These are phyloP conservation scores for Cercophora newfieldiana DNA, from an alignment of 495 filamentous ascomycete species.

Conservation along the genomic window DNA sequence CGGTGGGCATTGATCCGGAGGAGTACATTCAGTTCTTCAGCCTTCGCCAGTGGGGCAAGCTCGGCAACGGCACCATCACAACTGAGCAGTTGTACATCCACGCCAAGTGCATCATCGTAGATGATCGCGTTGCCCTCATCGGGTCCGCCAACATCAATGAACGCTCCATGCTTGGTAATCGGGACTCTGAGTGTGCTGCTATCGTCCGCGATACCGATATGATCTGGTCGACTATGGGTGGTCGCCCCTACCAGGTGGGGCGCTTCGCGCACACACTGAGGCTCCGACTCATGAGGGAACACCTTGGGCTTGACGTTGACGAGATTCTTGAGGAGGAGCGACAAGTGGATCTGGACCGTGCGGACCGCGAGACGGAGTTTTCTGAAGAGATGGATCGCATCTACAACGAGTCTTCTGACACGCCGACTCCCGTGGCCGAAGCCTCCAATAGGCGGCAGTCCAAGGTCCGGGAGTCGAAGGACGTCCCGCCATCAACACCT, in stretches of 20 bases:
- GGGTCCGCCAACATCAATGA: constrained; percentile 99
- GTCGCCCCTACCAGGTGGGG: constrained; percentile 83
- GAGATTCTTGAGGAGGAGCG: constrained; percentile 82
- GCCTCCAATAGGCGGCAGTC: constrained; percentile 26
- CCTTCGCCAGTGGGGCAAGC: constrained; percentile 88
- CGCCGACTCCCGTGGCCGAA: constrained; percentile 30
- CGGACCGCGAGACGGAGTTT: constrained; percentile 48
- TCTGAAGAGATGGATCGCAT: constrained; percentile 57
- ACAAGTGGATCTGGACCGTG: constrained; percentile 51
- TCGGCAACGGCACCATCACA: constrained; percentile 78
- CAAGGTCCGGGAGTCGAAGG: constrained; percentile 6
- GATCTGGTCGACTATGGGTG: constrained; percentile 89
- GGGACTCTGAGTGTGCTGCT: constrained; percentile 91
- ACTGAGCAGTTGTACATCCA: constrained; percentile 99
- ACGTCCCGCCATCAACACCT: constrained; percentile 18
- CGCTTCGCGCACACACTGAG: constrained; percentile 91
- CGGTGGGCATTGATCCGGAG: constrained; percentile 87
- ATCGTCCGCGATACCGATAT: constrained; percentile 93
- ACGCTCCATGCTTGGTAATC: constrained; percentile 85
- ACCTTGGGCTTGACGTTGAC: constrained; percentile 93
- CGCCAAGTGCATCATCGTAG: constrained; percentile 95
- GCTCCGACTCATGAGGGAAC: constrained; percentile 93
- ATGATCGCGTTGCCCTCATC: constrained; percentile 91
- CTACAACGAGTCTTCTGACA: constrained; percentile 43
- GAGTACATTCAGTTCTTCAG: constrained; percentile 97